Conservation (phyloP, 2,329 filamentous ascomycete species). For the Pezicula carpinea region DNA sequence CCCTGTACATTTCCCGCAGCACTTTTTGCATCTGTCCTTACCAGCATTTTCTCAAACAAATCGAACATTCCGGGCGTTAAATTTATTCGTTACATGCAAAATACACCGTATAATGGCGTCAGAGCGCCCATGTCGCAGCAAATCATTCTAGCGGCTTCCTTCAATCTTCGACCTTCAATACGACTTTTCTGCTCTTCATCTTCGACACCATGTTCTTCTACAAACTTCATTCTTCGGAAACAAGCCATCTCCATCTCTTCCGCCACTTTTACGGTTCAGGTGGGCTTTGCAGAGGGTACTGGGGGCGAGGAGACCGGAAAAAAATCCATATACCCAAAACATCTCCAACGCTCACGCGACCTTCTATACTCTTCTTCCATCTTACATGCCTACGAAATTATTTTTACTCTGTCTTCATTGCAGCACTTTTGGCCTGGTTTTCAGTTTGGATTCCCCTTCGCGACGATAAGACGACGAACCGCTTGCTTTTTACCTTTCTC, state of each 20-base stretch:
- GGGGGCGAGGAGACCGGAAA: background rate
- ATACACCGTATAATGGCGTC: slow-evolving; percentile 12
- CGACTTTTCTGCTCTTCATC: background rate
- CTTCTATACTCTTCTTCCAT: slow-evolving; percentile 12
- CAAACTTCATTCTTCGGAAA: background rate
- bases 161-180: background rate
- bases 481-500: too few relatives aligned
- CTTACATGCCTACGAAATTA: slow-evolving; percentile 11
- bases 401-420: slow-evolving; percentile 14
- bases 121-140: slow-evolving; percentile 5
- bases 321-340: slow-evolving; percentile 14
- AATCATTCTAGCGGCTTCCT: background rate
- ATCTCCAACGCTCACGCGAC: slow-evolving; percentile 25
- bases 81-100: slow-evolving; percentile 3
- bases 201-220: slow-evolving; percentile 16
- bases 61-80: slow-evolving; percentile 6
- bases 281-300: background rate
- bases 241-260: background rate
- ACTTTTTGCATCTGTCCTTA: slow-evolving; percentile 14
- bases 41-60: slow-evolving; percentile 9
- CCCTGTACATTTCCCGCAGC: slow-evolving; percentile 9
- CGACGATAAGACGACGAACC: background rate
- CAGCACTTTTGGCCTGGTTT: slow-evolving; percentile 3
- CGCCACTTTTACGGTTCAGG: background rate
- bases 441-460: slow-evolving; percentile 10